phyloP scores from a whole-genome alignment of 306 rosid genomes.

The Nissolia schottii region DNA sequence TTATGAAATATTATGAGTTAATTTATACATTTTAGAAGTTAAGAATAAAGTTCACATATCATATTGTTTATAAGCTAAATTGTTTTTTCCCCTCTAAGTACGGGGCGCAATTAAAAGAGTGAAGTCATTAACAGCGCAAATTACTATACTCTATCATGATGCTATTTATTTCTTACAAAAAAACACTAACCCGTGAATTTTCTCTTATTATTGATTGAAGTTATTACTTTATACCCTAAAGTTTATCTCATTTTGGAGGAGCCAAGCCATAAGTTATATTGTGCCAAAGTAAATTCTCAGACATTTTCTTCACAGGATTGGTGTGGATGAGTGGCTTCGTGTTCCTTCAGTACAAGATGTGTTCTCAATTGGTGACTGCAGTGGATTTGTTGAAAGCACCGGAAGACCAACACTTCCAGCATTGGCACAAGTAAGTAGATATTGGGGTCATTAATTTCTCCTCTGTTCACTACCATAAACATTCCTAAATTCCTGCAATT shows the following conservation, averaged over 20 bases:
- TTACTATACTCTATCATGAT: too few species aligned
- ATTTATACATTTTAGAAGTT: too few species aligned
- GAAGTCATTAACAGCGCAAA: background rate
- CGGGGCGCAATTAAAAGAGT: too few species aligned
- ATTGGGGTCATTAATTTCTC: background rate
- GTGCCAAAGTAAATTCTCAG: background rate
- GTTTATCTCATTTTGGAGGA: too few species aligned
- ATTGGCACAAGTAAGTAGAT: constrained; percentile 64
- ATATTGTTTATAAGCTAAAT: too few species aligned
- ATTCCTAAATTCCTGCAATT: background rate
- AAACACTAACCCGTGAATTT: background rate
- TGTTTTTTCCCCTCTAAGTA: too few species aligned
- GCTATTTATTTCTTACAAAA: background rate
- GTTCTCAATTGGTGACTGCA: constrained; percentile 78
- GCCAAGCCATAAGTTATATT: background rate
- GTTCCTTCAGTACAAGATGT: constrained; percentile 64
- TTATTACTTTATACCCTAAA: too few species aligned
- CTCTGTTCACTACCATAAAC: background rate
- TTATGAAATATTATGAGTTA: too few species aligned
- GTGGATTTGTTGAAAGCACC: constrained; percentile 81
- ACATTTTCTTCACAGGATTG: constrained; percentile 52
- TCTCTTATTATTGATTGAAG: too few species aligned
- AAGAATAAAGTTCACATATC: too few species aligned
- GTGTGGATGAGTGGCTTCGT: constrained; percentile 77
- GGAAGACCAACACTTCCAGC: constrained; percentile 75